Percentiles rank a stretch among this genome's conserved stretches.
These are phyloP conservation scores for Penicillium simplicissimum DNA, from an alignment of 495 filamentous ascomycete species.

Conservation along the genomic window DNA sequence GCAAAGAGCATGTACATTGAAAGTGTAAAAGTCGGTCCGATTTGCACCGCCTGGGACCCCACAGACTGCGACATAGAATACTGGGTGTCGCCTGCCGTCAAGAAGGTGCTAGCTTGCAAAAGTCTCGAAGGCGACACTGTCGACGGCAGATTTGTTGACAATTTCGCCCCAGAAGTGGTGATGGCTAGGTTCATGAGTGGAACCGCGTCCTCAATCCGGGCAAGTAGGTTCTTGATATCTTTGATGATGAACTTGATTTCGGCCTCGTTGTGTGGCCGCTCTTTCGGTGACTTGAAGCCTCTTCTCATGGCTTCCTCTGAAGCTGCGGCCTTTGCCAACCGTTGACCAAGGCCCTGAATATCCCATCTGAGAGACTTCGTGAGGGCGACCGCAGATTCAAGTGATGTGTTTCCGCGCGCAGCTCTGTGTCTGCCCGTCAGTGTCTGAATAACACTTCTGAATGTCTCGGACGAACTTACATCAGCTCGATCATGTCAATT, in stretches of 20 bases:
- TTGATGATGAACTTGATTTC: conserved; percentile 70
- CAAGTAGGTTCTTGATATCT: conserved; percentile 75
- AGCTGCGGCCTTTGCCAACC: conserved; percentile 67
- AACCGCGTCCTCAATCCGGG: conserved; percentile 87
- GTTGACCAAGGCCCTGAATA: conserved; percentile 79
- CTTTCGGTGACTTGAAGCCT: conserved; percentile 50
- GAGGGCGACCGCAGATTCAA: conserved; percentile 84
- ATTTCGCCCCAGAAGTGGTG: conserved; percentile 85
- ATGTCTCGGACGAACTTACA: conserved; percentile 50
- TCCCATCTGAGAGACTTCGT: conserved; percentile 87
- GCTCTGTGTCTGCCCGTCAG: conserved; percentile 50
- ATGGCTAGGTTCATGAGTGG: conserved; percentile 94
- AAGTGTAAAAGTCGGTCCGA: conserved; percentile 84
- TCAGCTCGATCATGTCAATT: conserved; percentile 92
- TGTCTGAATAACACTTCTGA: conserved; percentile 3
- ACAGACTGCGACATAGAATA: conserved; percentile 63
- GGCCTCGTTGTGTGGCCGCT: conserved; percentile 49
- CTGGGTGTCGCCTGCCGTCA: conserved; percentile 84
- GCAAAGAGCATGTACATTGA: conserved; percentile 97
- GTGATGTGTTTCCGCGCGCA: conserved; percentile 89
- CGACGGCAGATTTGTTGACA: conserved; percentile 74
- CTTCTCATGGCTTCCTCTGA: conserved; percentile 61
- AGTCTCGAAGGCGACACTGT: conserved; percentile 89
- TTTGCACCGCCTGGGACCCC: conserved; percentile 61
- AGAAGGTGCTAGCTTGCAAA: conserved; percentile 89